Base-by-base conservation (phyloP, 768 basidiomycete genomes). In the Suillus decipiens region DNA sequence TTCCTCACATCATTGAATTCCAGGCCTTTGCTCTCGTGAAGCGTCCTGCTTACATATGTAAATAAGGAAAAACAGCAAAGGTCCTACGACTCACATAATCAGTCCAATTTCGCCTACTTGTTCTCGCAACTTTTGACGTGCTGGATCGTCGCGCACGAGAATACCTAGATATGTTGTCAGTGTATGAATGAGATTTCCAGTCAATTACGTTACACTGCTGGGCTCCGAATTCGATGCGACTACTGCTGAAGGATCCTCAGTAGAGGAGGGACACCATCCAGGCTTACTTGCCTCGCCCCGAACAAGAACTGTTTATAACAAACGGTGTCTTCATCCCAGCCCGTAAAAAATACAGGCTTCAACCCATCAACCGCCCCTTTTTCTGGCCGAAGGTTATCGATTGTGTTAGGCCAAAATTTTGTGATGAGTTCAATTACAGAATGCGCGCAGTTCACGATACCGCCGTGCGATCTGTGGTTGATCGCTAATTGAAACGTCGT, bases 381-480 rank as follows among this genome's bases (percentile, higher is more conserved):
- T 70, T 92, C 90, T 5, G 76, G 80, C 9, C 76, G 76, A 17
- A 91, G 79, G 2, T 65, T 66, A 69, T 92, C 90, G 33, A 92
- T 89, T 0, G 86, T 76, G 66, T 86, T 72, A 0, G 86, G 86
- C 86, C 88, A 91, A 62, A 87, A 87, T 10, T 66, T 68, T 17
- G 76, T 80, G 15, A 92, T 84, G 1, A 91, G 72, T n/a, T 86
- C 81, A 4, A 92, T 82, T 28, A 90, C 74, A 0, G 82, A 83
- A 59, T 86, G 83, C 0, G 90, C 90, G 66, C 87, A 89, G 53
- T 86, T 79, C 19, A 92, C 85, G 47, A 92, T 91, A 2, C 90
- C 90, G 0, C 82, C 82, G 68, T 90, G 88, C 0, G 88, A 90
- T 6, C 90, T 83, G 67, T 89, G 90, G 68, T 92, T 92, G 56